These are phyloP conservation scores for Neoscytalidium dimidiatum DNA, from an alignment of 2,329 filamentous ascomycete species.

Conservation along the genomic window DNA sequence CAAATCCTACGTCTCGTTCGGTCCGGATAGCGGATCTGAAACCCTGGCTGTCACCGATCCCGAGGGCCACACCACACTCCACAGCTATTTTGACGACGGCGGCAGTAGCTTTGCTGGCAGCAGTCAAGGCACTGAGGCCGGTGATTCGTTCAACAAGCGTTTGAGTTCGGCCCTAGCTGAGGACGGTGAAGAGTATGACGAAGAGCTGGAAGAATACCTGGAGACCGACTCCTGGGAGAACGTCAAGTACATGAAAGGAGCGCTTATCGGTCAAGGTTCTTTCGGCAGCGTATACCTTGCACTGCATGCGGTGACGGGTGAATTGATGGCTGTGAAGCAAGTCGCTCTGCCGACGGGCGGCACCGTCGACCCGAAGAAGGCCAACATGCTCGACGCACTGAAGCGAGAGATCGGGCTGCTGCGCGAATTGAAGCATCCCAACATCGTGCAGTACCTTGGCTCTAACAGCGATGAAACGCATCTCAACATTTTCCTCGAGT, in stretches of 20 bases:
- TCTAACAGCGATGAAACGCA: slow-evolving; percentile 88
- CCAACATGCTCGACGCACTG: slow-evolving; percentile 95
- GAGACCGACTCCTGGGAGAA: slow-evolving; percentile 93
- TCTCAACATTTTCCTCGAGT: slow-evolving; percentile 99
- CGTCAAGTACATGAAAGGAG: slow-evolving; percentile 99
- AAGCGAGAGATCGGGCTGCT: slow-evolving; percentile 95
- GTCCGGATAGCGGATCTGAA: slow-evolving; percentile 70
- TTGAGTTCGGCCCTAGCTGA: slow-evolving; percentile 82
- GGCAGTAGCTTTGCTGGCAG: slow-evolving; percentile 71
- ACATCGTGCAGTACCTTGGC: slow-evolving; percentile 97
- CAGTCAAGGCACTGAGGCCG: slow-evolving; percentile 57
- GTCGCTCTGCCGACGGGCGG: slow-evolving; percentile 85
- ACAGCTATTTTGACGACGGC: slow-evolving; percentile 84
- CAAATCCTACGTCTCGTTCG: slow-evolving; percentile 92
- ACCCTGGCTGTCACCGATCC: slow-evolving; percentile 74
- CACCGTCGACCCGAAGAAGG: slow-evolving; percentile 81
- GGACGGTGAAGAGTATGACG: slow-evolving; percentile 89
- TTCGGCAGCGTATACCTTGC: slow-evolving; percentile 96
- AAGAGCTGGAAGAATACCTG: slow-evolving; percentile 86
- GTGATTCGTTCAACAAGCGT: slow-evolving; percentile 76
- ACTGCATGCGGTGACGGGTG: slow-evolving; percentile 91
- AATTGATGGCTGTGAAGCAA: slow-evolving; percentile 97
- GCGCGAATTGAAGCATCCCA: slow-evolving; percentile 89
- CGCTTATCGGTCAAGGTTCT: slow-evolving; percentile 92
- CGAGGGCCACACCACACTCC: slow-evolving; percentile 66